phyloP scores from a whole-genome alignment of 805 yeast species.

The Pichia kluyveri region DNA sequence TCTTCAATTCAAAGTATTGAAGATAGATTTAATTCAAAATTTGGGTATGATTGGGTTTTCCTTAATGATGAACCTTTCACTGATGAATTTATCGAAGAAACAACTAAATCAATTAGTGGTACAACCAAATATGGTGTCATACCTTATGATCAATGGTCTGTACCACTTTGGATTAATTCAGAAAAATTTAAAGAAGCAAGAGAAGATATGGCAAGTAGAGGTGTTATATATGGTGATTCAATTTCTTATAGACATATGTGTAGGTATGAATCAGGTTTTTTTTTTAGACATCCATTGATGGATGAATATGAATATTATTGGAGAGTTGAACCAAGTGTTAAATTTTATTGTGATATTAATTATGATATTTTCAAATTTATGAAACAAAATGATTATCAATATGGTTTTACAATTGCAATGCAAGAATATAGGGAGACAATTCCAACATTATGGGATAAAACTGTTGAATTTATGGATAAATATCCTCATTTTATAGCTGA shows the following conservation, averaged over 20 bases:
- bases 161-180: conserved; percentile 75
- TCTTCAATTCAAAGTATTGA: conserved; percentile 68
- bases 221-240: conserved; percentile 55
- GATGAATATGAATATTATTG: conserved; percentile 82
- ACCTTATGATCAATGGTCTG: conserved; percentile 77
- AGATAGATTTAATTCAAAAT: conserved; percentile 77
- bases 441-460: conserved; percentile 68
- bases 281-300: conserved; percentile 65
- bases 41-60: conserved; percentile 89
- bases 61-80: conserved; percentile 77
- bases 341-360: conserved; percentile 70
- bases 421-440: conserved; percentile 66
- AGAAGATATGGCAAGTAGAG: conserved; percentile 37
- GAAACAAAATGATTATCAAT: conserved; percentile 63
- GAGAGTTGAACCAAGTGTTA: conserved; percentile 86
- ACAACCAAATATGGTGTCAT: conserved; percentile 66
- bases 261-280: conserved; percentile 81
- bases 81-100: conserved; percentile 64
- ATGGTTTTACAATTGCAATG: conserved; percentile 70
- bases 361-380: conserved; percentile 73
- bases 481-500: conserved; percentile 53
- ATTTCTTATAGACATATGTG: conserved; percentile 81
- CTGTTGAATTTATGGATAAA: conserved; percentile 46
- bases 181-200: conserved; percentile 50
- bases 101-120: conserved; percentile 65